Base-by-base conservation (phyloP, 768 basidiomycete species). In the Russula sp. region DNA sequence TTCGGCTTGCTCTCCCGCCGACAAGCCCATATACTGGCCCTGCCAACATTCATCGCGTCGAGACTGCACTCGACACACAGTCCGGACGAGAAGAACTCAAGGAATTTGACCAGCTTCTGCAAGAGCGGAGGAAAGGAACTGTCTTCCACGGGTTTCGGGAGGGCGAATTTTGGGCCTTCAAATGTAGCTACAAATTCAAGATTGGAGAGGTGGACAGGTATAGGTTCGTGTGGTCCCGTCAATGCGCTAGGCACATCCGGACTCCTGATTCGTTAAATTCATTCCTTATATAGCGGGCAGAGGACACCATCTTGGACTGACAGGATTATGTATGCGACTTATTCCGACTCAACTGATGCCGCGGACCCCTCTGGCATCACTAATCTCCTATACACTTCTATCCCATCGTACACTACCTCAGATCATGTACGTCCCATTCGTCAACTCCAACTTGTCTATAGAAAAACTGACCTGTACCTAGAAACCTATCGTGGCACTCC, bases 251-350 rank as follows among this genome's bases (percentile, higher is more conserved):
- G 4, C 18, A 36, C 20, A 66, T 61, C 58, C 54, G 61, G 13
- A 67, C 55, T 13, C 32, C 34, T 47, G 20, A 41, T 53, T 22
- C 11, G n/a, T n/a, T n/a, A n/a, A n/a, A n/a, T n/a, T n/a, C 20
- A 32, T 39, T 36, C 47, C 25, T 54, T 61, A 25, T 65, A 25
- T 51, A 90, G 89, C 69, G 70, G 73, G 11, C 87, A 83, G 69
- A 85, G 96, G 10, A 79, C 78, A 2, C 95, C 96, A 0, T 84
- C 93, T 22, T 98, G 93, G 90, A 97, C 94, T 34, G 96, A 98
- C 73, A 81, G 96, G 48, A 82, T 98, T 47, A 76, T 98, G 69
- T 97, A 93, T 69, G 80, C 90, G 13, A 90, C 90, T 6, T 77
- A 85, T 69, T 80, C 79, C 22, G 90, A 91, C 71, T 80, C 80